phyloP scores from a whole-genome alignment of 768 basidiomycete species.

The Floccularia luteovirens region DNA sequence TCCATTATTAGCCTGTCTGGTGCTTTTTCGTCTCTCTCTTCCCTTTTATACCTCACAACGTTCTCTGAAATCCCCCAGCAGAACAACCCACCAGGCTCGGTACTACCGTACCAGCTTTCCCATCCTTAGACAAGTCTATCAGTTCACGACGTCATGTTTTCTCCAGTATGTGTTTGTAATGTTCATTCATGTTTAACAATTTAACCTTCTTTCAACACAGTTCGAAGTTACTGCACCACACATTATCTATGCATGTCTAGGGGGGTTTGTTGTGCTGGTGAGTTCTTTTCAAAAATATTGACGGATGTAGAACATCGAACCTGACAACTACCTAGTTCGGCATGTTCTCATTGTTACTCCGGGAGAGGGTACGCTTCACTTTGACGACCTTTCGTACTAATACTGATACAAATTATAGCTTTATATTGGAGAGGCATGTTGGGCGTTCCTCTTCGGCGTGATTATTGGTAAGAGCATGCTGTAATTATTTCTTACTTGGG shows the following conservation, averaged over 20 bases:
- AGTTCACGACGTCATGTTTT: constrained; percentile 2
- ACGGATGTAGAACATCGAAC: neutral
- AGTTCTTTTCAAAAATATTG: constrained; percentile 5
- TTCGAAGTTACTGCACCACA: constrained; percentile 67
- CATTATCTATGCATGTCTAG: constrained; percentile 71
- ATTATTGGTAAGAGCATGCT: constrained; percentile 56
- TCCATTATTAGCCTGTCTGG: too few relatives aligned
- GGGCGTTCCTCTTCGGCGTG: constrained; percentile 91
- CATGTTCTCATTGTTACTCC: constrained; percentile 89
- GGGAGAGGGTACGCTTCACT: constrained; percentile 59
- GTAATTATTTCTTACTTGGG: neutral
- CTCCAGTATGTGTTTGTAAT: too few relatives aligned
- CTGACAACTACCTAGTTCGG: constrained; percentile 56
- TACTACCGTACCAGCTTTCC: too few relatives aligned
- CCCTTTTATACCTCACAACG: too few relatives aligned
- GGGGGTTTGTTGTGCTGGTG: constrained; percentile 81
- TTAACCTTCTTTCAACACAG: too few relatives aligned
- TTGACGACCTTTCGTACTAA: constrained; percentile 1
- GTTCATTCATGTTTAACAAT: too few relatives aligned
- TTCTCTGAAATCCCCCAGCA: too few relatives aligned
- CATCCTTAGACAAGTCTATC: too few relatives aligned
- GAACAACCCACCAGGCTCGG: too few relatives aligned
- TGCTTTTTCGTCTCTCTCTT: too few relatives aligned
- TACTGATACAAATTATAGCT: constrained; percentile 31
- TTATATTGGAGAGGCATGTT: constrained; percentile 94